Evolutionary conservation across 176 grass and related monocot genomes (phyloP), one percentile per base, ranked within the genome.

Genomic region (Avena sativa): DNA sequence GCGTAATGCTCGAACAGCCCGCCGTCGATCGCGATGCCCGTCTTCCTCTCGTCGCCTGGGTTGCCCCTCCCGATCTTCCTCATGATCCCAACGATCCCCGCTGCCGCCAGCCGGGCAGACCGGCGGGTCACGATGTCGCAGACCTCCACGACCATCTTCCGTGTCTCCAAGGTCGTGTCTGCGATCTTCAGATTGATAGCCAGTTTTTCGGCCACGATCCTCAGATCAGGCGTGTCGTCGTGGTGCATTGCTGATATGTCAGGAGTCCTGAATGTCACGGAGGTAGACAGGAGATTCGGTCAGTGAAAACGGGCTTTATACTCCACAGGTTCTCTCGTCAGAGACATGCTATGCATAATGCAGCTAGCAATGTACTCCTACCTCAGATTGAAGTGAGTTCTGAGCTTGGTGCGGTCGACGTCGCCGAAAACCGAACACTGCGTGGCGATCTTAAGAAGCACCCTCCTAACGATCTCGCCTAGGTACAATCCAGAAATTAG

Each of bases 401-500:
- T 81, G 75, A 98, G 96, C 4, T 90, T 91, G 1, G 86, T 87
- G 23, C 44, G 63, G 56, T 82, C 63, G 49, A 85, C 47, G 34
- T 94, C 56, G 65, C 96, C 93, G 5, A 98, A 92, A 64, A 96
- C 68, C 0, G 87, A 46, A 1, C 83, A 88, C 14, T 76, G 90
- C 23, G 63, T 61, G 2, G 90, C 82, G n/a, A 98, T 87, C 63
- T 95, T 98, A n/a, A 94, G 84, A 17, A 98, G 79, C 48, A 96
- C 91, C 56, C 93, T 82, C 78, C 96, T 90, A 6, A 98, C 93
- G 16, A 96, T 86, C 63, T 98, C 96, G 8, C 96, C 96, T 0
- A 98, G 86, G 70, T 98, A 98, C 90, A 96, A 84, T 16, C 96
- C 93, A 0, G 96, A 92, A 73, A 98, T 85, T 76, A 94, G 43